These are phyloP conservation scores for Penicillium pancosmium DNA, from an alignment of 495 filamentous ascomycete genomes.

Conservation along the genomic window DNA sequence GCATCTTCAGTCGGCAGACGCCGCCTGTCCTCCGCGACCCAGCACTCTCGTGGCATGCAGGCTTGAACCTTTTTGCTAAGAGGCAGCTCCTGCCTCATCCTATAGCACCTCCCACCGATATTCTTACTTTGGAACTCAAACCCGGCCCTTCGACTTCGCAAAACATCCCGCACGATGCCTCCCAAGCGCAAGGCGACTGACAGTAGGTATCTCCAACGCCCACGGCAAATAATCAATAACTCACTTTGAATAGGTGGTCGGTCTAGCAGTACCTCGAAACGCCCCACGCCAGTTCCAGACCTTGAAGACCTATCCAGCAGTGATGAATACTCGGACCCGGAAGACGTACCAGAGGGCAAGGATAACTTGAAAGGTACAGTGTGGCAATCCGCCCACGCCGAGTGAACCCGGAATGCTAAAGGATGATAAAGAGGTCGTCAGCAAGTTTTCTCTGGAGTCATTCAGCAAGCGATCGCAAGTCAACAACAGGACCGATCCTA, in stretches of 20 bases:
- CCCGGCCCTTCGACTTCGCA: background rate
- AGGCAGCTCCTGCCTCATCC: slow-evolving; percentile 22
- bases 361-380: slow-evolving; percentile 54
- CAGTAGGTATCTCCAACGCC: slow-evolving; percentile 29
- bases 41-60: slow-evolving; percentile 27
- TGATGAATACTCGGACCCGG: slow-evolving; percentile 70
- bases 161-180: slow-evolving; percentile 55
- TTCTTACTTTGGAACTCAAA: background rate
- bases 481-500: slow-evolving; percentile 47
- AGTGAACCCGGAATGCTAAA: slow-evolving; percentile 24
- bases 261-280: slow-evolving; percentile 62
- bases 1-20: slow-evolving; percentile 9
- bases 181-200: slow-evolving; percentile 77
- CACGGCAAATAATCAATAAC: slow-evolving; percentile 11
- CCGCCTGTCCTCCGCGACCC: slow-evolving; percentile 22
- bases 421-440: slow-evolving; percentile 55
- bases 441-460: slow-evolving; percentile 65
- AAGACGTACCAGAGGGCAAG: slow-evolving; percentile 47
- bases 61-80: slow-evolving; percentile 15
- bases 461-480: slow-evolving; percentile 42
- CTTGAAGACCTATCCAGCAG: slow-evolving; percentile 67
- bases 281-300: slow-evolving; percentile 68
- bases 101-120: background rate
- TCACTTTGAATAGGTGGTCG: slow-evolving; percentile 51
- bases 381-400: slow-evolving; percentile 44